A percentile compares a stretch with the other conserved stretches of the same genome.
These are phyloP conservation scores for Aspergillus bombycis DNA, from an alignment of 2,329 filamentous ascomycete genomes.

Conservation along the genomic window DNA sequence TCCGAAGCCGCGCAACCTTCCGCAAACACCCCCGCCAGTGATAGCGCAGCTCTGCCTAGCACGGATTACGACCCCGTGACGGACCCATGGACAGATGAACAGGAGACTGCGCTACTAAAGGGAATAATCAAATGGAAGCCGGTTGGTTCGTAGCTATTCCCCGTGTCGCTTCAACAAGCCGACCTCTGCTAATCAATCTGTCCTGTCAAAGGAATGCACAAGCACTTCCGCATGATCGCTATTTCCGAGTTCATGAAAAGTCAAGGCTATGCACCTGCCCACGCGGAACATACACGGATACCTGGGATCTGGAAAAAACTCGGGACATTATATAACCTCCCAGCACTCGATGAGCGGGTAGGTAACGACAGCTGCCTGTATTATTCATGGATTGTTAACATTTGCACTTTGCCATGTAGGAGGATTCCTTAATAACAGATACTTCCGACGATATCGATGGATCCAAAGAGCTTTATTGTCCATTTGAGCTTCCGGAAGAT, in stretches of 20 bases:
- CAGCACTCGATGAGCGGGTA: conserved; percentile 83
- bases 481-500: conserved; percentile 65
- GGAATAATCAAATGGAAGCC: conserved; percentile 94
- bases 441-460: conserved; percentile 57
- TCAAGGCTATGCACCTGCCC: conserved; percentile 73
- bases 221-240: conserved; percentile 88
- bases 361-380: conserved; percentile 37
- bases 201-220: conserved; percentile 70
- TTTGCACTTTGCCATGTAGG: conserved; percentile 35
- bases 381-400: background rate
- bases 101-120: conserved; percentile 90
- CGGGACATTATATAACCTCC: conserved; percentile 78
- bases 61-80: conserved; percentile 56
- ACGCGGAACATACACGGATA: conserved; percentile 76
- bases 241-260: conserved; percentile 79
- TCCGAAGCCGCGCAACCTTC: conserved; percentile 32
- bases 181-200: conserved; percentile 8
- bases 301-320: conserved; percentile 92
- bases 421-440: conserved; percentile 60
- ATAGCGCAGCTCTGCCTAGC: conserved; percentile 37
- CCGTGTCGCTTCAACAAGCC: background rate
- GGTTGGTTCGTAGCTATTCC: conserved; percentile 63
- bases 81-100: conserved; percentile 92
- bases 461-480: conserved; percentile 61
- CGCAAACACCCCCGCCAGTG: conserved; percentile 32